Base-by-base conservation (phyloP, 1,139 yeast genomes). In the Protomyces arabidopsidicola region DNA sequence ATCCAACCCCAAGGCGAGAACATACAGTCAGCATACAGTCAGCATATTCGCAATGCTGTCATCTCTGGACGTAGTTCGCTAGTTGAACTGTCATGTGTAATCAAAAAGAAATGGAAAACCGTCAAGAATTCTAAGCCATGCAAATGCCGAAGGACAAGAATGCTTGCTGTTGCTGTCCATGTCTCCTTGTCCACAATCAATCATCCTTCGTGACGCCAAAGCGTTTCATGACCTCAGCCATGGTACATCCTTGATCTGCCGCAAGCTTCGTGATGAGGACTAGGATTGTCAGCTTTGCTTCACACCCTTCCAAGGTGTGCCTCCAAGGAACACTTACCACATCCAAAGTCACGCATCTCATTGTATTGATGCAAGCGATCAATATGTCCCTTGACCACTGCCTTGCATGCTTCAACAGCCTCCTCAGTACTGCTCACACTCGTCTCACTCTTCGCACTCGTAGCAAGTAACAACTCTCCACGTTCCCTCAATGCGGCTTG, bases 301-400 rank as follows among this genome's bases (percentile, higher is more conserved):
- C n/a, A 27, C 24, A 10, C 53, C 14, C 8, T 24, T 10, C 6
- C 31, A 18, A 24, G n/a, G 10, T 50, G 35, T n/a, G 42, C 36
- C 5, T 6, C 5, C 16, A 5, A 45, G 12, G 71, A 22, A 45
- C 20, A 8, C 31, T 5, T 35, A 58, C 62, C 24, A 22, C 53
- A 55, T 0, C 84, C 84, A 18, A 79, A 76, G 69, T 81, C 85
- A 67, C 79, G 78, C 60, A 82, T 72, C 64, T 81, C 84, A 68
- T 82, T 79, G 71, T 82, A 82, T 65, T 75, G 72, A 64, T 78
- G 77, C 58, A 81, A 71, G 67, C 76, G 77, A 59, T 72, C 70
- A 45, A 82, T 77, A 68, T 81, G 84, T 60, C 71, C 74, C 66
- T 77, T 77, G 53, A 80, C 79, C 1, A 80, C 75, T n/a, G 14